These are phyloP conservation scores for Aciculosporium take DNA, from an alignment of 2,329 filamentous ascomycete species.

Conservation along the genomic window DNA sequence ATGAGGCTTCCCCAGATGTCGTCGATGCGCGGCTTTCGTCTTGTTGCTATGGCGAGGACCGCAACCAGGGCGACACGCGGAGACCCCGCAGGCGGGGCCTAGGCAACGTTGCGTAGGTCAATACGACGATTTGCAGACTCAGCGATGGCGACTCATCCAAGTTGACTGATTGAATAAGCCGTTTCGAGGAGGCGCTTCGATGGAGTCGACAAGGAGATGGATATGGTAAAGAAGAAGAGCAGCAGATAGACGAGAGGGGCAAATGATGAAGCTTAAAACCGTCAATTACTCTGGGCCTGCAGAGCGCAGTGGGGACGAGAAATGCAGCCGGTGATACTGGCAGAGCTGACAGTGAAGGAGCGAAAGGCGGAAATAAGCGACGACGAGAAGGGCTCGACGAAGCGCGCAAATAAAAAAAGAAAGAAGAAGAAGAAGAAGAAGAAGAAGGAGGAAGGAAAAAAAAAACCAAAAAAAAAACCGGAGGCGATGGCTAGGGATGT, in stretches of 20 bases:
- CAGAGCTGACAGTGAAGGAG: neutral
- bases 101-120: neutral
- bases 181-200: neutral
- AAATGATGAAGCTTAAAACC: neutral
- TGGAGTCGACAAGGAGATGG: neutral
- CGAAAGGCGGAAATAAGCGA: neutral
- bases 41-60: neutral
- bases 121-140: neutral
- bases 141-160: neutral
- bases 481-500: too few relatives aligned
- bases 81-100: constrained; percentile 7
- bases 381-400: neutral
- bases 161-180: neutral
- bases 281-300: neutral
- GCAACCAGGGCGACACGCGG: constrained; percentile 2
- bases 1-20: neutral
- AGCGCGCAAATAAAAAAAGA: too few relatives aligned
- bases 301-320: constrained; percentile 1
- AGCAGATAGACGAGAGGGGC: neutral
- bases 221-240: neutral
- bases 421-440: neutral
- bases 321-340: neutral
- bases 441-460: neutral
- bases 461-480: too few relatives aligned
- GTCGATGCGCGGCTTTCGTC: neutral